Percentiles rank a stretch among this genome's conserved stretches.
These are phyloP conservation scores for Pestalotiopsis fici DNA, from an alignment of 2,329 filamentous ascomycete genomes.

Conservation along the genomic window DNA sequence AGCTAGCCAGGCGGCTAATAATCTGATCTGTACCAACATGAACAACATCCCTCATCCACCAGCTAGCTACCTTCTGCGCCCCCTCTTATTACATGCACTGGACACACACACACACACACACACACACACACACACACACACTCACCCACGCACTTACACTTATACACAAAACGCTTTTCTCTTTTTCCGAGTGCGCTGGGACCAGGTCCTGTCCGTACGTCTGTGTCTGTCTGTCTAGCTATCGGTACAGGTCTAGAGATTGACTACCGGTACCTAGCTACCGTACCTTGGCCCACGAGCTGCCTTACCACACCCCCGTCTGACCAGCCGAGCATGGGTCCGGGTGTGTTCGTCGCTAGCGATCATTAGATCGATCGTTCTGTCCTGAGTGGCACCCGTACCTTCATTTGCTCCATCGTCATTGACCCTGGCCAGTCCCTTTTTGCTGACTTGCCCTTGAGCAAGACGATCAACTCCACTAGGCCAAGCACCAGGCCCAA, in stretches of 20 bases:
- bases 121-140: too few relatives aligned
- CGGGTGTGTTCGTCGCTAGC: background rate
- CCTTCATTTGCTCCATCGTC: conserved; percentile 1
- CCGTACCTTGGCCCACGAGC: background rate
- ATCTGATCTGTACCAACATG: background rate
- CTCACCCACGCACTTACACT: too few relatives aligned
- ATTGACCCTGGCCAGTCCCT: background rate
- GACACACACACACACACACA: too few relatives aligned
- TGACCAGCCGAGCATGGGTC: background rate
- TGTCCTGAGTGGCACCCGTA: background rate
- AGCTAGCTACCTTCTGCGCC: background rate
- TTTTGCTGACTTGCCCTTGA: background rate
- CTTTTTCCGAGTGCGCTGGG: background rate
- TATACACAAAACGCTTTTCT: background rate
- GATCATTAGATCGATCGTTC: background rate
- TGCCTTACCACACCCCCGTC: background rate
- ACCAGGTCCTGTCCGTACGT: background rate
- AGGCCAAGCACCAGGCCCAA: background rate
- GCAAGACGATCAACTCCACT: background rate
- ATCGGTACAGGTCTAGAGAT: background rate
- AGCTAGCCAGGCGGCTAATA: background rate
- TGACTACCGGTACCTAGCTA: too few relatives aligned
- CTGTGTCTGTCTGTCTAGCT: background rate
- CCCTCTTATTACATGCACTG: too few relatives aligned
- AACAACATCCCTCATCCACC: background rate